Evolutionary conservation across 306 rosid genomes (phyloP).

Genomic region (Vigna unguiculata): DNA sequence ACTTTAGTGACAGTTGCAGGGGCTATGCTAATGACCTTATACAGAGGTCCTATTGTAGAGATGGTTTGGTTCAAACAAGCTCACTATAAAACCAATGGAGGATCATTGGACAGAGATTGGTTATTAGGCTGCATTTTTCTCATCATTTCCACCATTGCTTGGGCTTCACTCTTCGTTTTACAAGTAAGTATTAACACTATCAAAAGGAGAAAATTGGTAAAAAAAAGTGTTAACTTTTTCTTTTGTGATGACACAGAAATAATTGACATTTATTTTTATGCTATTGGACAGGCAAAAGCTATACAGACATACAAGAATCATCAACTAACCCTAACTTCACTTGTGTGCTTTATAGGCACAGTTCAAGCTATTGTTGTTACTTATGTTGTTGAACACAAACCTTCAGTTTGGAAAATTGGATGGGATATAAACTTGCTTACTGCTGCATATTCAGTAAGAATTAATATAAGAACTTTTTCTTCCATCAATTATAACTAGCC

Average conservation of each 20-base stretch:
- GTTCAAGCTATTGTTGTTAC: slow-evolving; percentile 87
- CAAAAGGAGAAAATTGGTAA: not conserved
- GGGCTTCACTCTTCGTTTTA: slow-evolving; percentile 88
- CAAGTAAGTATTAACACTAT: slow-evolving; percentile 57
- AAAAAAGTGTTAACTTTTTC: not conserved
- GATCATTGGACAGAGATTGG: slow-evolving; percentile 65
- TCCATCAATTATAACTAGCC: not conserved
- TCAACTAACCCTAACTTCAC: slow-evolving; percentile 78
- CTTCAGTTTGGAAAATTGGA: slow-evolving; percentile 85
- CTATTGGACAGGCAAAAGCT: slow-evolving; percentile 62
- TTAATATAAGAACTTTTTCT: slow-evolving; percentile 31
- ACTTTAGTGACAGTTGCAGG: slow-evolving; percentile 86
- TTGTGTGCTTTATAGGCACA: slow-evolving; percentile 80
- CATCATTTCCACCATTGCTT: slow-evolving; percentile 89
- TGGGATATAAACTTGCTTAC: slow-evolving; percentile 93
- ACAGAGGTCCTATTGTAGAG: slow-evolving; percentile 79
- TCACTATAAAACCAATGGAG: slow-evolving; percentile 41
- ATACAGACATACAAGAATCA: slow-evolving; percentile 84
- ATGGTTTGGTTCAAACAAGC: slow-evolving; percentile 68
- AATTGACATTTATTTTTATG: not conserved
- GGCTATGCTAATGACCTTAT: slow-evolving; percentile 92
- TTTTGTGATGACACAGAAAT: not conserved
- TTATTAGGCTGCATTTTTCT: slow-evolving; percentile 76
- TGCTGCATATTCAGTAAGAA: slow-evolving; percentile 94
- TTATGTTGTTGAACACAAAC: slow-evolving; percentile 70